Base-by-base conservation (phyloP, 2,329 filamentous ascomycete genomes). In the Alternaria arbusti region DNA sequence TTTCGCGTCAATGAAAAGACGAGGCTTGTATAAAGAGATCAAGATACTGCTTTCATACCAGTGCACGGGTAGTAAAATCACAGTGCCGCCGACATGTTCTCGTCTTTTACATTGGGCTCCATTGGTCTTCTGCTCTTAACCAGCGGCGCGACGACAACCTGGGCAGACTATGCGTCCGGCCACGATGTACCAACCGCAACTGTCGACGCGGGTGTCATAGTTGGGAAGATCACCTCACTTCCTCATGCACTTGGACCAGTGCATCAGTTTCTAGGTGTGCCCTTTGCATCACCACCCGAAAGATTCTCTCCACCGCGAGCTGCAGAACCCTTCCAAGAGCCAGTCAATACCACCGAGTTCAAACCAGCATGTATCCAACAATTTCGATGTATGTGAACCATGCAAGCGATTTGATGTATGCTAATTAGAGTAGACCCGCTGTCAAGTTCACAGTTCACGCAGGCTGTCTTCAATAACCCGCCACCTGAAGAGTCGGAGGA, bases 401-500 rank as follows among this genome's bases (percentile, higher is more conserved):
- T 23, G 17, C 47, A 52, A 40, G 36, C 20, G 8, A 67, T 44
- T 3, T 17, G 17, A 10, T 12, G 23, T 36, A 17, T 5, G 11
- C 54, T 57, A 25, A 57, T 9, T 13, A 3, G 15, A 1, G 32
- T 13, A 75, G 73, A 72, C 54, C 70, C 72, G 6, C 43, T 66
- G 25, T 64, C 61, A 30, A 63, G 43, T n/a, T 61, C 64, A 3
- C 60, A 66, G 8, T 59, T 74, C 2, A 69, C 65, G 1, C 47
- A 67, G 32, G 40, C 17, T 0, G 46, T 77, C 3, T 75, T 76
- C 59, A 75, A 76, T 25, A 70, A 71, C 13, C 72, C 67, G 22
- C 54, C 69, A 11, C 65, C 68, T 4, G 58, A 64, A 17, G 76
- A 78, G 51, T 74, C 69, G 9, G 80, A 83, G 57, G 79, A 82